Percentiles rank a stretch among this genome's conserved stretches.
These are phyloP conservation scores for Fraxinus nigra DNA, from an alignment of 305 asterid genomes.

Conservation along the genomic window DNA sequence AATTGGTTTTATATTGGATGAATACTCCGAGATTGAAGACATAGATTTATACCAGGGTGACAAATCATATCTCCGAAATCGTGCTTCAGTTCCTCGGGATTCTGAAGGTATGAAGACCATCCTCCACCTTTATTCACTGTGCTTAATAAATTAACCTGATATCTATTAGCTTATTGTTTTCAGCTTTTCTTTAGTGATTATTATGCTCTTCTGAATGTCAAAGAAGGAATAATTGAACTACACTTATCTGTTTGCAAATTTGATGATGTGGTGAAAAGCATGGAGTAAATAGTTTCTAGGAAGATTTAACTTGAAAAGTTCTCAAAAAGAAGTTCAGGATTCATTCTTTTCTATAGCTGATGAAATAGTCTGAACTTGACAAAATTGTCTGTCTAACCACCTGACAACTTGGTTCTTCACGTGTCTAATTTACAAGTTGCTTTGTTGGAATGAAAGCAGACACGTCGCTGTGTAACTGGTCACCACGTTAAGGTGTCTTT, in stretches of 20 bases:
- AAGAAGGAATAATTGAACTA: not conserved
- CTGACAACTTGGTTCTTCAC: not conserved
- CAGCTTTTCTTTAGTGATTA: not conserved
- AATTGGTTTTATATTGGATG: conserved; percentile 48
- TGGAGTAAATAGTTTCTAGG: not conserved
- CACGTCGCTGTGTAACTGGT: not conserved
- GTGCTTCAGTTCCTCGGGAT: conserved; percentile 31
- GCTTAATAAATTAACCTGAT: conserved; percentile 8
- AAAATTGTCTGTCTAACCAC: not conserved
- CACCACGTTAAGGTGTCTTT: not conserved
- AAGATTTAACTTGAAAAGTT: not conserved
- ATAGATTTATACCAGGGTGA: conserved; percentile 31
- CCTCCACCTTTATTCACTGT: not conserved
- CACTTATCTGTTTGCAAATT: not conserved
- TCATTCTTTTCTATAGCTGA: not conserved
- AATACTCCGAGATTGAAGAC: conserved; percentile 45
- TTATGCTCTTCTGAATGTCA: not conserved
- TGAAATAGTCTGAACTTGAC: not conserved
- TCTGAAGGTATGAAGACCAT: conserved; percentile 35
- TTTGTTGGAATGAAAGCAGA: not conserved
- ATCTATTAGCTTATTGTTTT: not conserved
- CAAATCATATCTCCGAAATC: conserved; percentile 38
- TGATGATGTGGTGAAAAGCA: not conserved
- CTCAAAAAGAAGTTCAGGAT: not conserved
- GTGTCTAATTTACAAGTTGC: not conserved